Base-by-base conservation (phyloP, 108 stramenopile species). In the Fistulifera pelliculosa region DNA sequence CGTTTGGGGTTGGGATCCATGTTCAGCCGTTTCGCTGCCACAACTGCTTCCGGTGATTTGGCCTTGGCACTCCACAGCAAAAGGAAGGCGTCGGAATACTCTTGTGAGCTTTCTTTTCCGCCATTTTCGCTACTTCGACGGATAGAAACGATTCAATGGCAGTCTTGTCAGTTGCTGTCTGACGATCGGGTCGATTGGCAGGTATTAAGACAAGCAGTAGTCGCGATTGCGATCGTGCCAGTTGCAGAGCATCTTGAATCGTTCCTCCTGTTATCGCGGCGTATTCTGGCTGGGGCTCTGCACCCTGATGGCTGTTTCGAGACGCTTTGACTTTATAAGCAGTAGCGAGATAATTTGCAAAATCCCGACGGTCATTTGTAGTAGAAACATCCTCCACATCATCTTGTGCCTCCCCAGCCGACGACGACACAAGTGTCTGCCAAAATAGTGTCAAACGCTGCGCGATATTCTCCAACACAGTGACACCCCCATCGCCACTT, bases 131-230 rank as follows among this genome's bases (percentile, higher is more conserved):
- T 12, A 86, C 75, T 54, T 82, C 68, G 0, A 49, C 22, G 50
- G 72, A 68, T 38, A 85, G 58, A 2, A 90, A 56, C 44, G 67
- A 70, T 55, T 76, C 58, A 40, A 86, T 65, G 19, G 76, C 73
- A 70, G 48, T 51, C 13, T 57, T 41, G 53, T 65, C 19, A 27
- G 50, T 49, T 27, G 18, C 27, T 19, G 35, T 31, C 21, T 28
- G 15, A 23, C 27, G 1, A 49, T 47, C 49, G 8, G 67, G 71
- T 50, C 70, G 71, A 38, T 72, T 64, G 14, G 68, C 39, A n/a
- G 79, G 79, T 21, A 86, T 80, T 60, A 77, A 84, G 11, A 81
- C 81, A 1, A 90, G 57, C 35, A 90, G 55, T 47, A 90, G 65
- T 35, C 88, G 55, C 3, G 82, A 84, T 53, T 84, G 55, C 7